A percentile compares a stretch with the other conserved stretches of the same genome.
Conservation (phyloP, 106 monocot genomes). For the Phalaenopsis aphrodite region DNA sequence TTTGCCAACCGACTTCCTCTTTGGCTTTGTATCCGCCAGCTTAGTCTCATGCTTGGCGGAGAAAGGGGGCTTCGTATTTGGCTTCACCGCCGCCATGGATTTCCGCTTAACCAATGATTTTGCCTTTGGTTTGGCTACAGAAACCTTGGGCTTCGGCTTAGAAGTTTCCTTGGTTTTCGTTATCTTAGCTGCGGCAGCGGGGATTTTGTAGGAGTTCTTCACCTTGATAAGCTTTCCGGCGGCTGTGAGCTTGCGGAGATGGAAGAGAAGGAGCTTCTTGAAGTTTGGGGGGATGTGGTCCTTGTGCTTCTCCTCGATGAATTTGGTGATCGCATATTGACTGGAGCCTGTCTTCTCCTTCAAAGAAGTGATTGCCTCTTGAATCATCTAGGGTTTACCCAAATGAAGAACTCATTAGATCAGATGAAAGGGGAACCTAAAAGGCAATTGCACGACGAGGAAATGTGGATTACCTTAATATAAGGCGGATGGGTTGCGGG, state of each 20-base stretch:
- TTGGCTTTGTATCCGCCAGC: neutral
- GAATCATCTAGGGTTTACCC: slow-evolving; percentile 52
- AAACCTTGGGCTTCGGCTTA: slow-evolving; percentile 27
- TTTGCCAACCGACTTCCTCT: neutral
- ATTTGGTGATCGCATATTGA: slow-evolving; percentile 68
- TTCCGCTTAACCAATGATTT: neutral
- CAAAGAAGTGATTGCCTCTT: slow-evolving; percentile 50
- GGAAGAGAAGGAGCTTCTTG: slow-evolving; percentile 49
- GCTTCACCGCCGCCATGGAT: neutral
- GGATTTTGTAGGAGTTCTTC: slow-evolving; percentile 77
- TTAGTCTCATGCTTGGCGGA: neutral
- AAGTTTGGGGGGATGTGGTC: slow-evolving; percentile 57
- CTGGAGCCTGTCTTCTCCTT: slow-evolving; percentile 90
- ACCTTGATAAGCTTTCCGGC: slow-evolving; percentile 64
- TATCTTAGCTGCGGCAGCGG: slow-evolving; percentile 7
- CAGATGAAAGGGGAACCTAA: neutral
- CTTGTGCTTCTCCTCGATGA: slow-evolving; percentile 70
- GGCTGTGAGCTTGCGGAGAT: slow-evolving; percentile 59
- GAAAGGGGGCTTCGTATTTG: neutral
- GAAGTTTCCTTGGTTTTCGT: slow-evolving; percentile 11
- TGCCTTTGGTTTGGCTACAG: neutral
- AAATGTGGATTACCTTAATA: slow-evolving; percentile 33
- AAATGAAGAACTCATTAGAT: slow-evolving; percentile 5
- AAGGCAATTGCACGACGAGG: neutral
- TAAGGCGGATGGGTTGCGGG: slow-evolving; percentile 68